phyloP scores from a whole-genome alignment of 805 yeast species.

The Candida adriatica region DNA sequence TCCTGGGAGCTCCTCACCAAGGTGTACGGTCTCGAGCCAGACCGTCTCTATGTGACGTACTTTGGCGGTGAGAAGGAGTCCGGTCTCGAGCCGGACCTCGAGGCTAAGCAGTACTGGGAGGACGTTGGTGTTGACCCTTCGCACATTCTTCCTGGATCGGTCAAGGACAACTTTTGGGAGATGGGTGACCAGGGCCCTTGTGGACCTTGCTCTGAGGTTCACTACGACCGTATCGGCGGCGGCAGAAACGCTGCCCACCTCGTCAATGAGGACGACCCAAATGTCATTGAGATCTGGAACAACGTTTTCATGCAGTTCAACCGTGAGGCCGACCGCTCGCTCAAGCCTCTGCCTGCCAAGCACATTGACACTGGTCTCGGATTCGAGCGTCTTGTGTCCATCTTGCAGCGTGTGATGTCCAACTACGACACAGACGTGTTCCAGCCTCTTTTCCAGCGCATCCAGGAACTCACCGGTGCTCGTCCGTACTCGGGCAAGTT shows the following conservation, averaged over 20 bases:
- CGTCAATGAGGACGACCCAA: slow-evolving; percentile 96
- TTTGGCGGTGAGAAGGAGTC: slow-evolving; percentile 85
- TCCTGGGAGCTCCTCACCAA: slow-evolving; percentile 89
- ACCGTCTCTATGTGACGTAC: slow-evolving; percentile 89
- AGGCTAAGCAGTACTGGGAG: slow-evolving; percentile 84
- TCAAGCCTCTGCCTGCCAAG: slow-evolving; percentile 83
- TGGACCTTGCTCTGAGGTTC: slow-evolving; percentile 98
- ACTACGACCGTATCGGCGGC: slow-evolving; percentile 97
- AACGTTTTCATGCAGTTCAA: slow-evolving; percentile 94
- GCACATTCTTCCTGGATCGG: slow-evolving; percentile 89
- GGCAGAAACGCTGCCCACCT: slow-evolving; percentile 90
- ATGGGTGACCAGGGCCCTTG: slow-evolving; percentile 99
- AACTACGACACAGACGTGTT: slow-evolving; percentile 98
- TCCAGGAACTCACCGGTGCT: slow-evolving; percentile 89
- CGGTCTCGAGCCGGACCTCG: slow-evolving; percentile 89
- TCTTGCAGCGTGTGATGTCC: slow-evolving; percentile 83
- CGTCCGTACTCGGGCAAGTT: slow-evolving; percentile 89
- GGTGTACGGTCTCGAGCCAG: slow-evolving; percentile 72
- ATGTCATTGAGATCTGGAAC: slow-evolving; percentile 97
- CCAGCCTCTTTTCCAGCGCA: slow-evolving; percentile 76
- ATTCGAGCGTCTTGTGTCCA: slow-evolving; percentile 92
- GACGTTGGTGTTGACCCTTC: slow-evolving; percentile 84
- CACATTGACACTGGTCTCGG: slow-evolving; percentile 99
- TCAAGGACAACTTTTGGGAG: slow-evolving; percentile 97
- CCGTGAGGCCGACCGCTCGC: slow-evolving; percentile 80